Conservation (phyloP, 805 yeast species). For the Schwanniomyces vanrijiae region DNA sequence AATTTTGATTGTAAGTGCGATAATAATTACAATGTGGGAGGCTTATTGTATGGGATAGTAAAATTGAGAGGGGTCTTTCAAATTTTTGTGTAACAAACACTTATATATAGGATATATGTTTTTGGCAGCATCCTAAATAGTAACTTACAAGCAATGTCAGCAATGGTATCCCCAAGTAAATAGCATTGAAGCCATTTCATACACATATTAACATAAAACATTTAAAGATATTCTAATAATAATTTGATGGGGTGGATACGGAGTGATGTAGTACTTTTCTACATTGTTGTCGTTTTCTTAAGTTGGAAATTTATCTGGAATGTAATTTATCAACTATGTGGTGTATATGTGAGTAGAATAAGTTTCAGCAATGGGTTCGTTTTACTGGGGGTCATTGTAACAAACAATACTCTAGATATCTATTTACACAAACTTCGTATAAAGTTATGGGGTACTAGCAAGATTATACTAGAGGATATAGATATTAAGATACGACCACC, state of each 20-base stretch:
- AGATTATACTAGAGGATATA: slow-evolving; percentile 29
- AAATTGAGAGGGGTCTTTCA: too few relatives aligned
- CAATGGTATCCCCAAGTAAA: neutral
- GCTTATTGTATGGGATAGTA: too few relatives aligned
- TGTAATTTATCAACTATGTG: slow-evolving; percentile 26
- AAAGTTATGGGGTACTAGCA: slow-evolving; percentile 40
- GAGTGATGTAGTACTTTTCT: neutral
- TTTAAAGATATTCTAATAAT: neutral
- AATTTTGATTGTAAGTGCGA: too few relatives aligned
- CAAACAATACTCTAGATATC: slow-evolving; percentile 11
- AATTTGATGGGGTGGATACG: neutral
- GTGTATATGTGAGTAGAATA: slow-evolving; percentile 32
- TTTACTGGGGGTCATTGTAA: slow-evolving; percentile 29
- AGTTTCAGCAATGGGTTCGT: slow-evolving; percentile 39
- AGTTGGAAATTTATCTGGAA: slow-evolving; percentile 34
- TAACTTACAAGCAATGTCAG: neutral
- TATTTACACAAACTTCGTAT: slow-evolving; percentile 24
- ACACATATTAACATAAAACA: neutral
- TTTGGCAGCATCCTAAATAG: slow-evolving; percentile 1
- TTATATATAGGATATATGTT: neutral
- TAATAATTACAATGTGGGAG: too few relatives aligned
- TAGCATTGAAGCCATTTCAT: neutral
- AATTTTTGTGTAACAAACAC: neutral
- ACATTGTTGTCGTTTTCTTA: neutral
- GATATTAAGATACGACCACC: slow-evolving; percentile 4